A percentile compares a stretch with the other conserved stretches of the same genome.
Conservation (phyloP, 2,329 filamentous ascomycete genomes). For the Scedosporium aurantiacum region DNA sequence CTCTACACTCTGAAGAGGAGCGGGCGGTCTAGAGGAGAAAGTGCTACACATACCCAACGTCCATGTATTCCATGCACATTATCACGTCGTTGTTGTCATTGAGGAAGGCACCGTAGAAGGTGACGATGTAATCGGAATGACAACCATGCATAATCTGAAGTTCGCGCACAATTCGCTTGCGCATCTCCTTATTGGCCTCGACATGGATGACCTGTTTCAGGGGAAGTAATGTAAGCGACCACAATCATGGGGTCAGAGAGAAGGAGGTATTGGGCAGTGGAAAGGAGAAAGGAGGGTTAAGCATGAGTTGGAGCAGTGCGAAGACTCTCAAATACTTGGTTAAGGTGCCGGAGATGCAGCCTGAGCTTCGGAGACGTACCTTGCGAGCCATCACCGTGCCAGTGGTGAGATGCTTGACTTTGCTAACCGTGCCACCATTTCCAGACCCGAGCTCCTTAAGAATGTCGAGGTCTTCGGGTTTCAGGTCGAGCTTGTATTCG, state of each 20-base stretch:
- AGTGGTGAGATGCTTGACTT: constrained; percentile 88
- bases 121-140: constrained; percentile 93
- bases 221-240: neutral
- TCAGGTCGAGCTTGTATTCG: constrained; percentile 88
- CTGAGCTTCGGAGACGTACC: constrained; percentile 37
- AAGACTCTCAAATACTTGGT: too few relatives aligned
- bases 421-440: constrained; percentile 96
- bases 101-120: constrained; percentile 93
- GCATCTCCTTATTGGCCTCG: constrained; percentile 93
- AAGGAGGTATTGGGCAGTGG: neutral
- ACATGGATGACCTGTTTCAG: constrained; percentile 77
- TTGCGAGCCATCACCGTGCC: constrained; percentile 97
- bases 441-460: constrained; percentile 91
- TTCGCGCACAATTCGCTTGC: constrained; percentile 93
- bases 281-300: too few relatives aligned
- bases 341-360: too few relatives aligned
- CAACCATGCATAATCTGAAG: constrained; percentile 98
- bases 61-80: constrained; percentile 99
- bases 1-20: neutral
- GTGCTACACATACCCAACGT: constrained; percentile 68
- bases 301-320: too few relatives aligned
- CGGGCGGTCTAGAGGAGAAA: neutral
- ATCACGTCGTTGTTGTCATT: constrained; percentile 97
- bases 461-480: constrained; percentile 83
- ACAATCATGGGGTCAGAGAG: neutral